Evolutionary conservation across 257 asterid species (phyloP), one percentile per base, ranked within the genome.

Genomic region (Nemophila menziesii): DNA sequence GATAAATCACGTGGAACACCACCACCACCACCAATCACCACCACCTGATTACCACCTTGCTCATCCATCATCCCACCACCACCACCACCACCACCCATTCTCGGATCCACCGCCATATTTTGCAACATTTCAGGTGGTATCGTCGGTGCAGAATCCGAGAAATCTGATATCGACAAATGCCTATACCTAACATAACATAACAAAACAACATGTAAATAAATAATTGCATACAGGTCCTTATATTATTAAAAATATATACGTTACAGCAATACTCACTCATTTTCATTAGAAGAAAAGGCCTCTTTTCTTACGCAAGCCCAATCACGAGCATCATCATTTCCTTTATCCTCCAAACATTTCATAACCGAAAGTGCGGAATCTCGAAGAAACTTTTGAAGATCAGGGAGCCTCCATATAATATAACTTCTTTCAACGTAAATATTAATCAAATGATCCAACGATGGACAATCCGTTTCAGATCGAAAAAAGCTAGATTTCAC

Each of bases 111-210:
- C 43, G 80, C 65, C 50, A 89, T 80, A 20, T 83, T 78, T 39
- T 86, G 97, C 75, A 82, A 57, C 69, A 79, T 67, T 33, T 82
- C 97, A 20, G 95, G 95, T n/a, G 97, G 95, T 90, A 89, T 61
- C 19, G 93, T 75, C 14, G 93, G 84, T 60, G 67, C 61, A 4
- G 90, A 46, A 71, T 89, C 97, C 5, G 93, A 80, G 70, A 83
- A 89, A 47, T 80, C 92, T 5, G 95, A 75, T 20, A 80, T 48
- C 82, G 68, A 26, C 67, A 89, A 60, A 70, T 89, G 93, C 37
- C 76, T 68, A 49, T 89, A 83, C 86, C 97, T 83, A 56, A 24
- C 38, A 19, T 27, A 12, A 38, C 37, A 27, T n/a, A 29, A 14
- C 2, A 19, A 56, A 1, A 0, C 27, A 16, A 34, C 2, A 17